Percentiles rank a stretch among this genome's conserved stretches.
Evolutionary conservation across 805 yeast species (phyloP).

Genomic region (Wickerhamiella slavikovae): DNA sequence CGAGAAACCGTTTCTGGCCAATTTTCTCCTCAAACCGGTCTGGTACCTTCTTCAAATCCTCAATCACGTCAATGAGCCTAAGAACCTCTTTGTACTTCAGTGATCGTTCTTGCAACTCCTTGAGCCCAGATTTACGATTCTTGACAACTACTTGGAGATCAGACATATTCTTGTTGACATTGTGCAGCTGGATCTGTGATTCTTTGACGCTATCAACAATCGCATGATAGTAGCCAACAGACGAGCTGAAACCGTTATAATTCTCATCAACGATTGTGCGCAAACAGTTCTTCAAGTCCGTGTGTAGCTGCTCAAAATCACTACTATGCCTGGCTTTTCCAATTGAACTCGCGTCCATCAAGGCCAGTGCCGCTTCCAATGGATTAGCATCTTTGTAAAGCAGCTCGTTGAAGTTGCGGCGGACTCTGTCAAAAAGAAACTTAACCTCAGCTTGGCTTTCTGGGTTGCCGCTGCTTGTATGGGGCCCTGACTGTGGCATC

Average conservation of each 20-base stretch:
- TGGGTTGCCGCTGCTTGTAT: neutral
- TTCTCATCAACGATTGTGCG: slow-evolving; percentile 46
- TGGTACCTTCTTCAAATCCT: slow-evolving; percentile 36
- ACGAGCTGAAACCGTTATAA: slow-evolving; percentile 56
- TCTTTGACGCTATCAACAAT: slow-evolving; percentile 42
- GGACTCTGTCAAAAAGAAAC: slow-evolving; percentile 6
- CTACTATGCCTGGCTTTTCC: slow-evolving; percentile 59
- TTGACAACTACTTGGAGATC: slow-evolving; percentile 30
- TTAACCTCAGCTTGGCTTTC: slow-evolving; percentile 3
- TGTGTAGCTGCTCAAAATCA: slow-evolving; percentile 44
- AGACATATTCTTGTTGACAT: slow-evolving; percentile 28
- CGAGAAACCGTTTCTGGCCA: slow-evolving; percentile 47
- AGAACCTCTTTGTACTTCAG: slow-evolving; percentile 45
- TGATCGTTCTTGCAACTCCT: slow-evolving; percentile 45
- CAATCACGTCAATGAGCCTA: slow-evolving; percentile 47
- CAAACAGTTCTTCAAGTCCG: slow-evolving; percentile 34
- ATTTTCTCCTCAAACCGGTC: slow-evolving; percentile 42
- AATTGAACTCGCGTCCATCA: slow-evolving; percentile 75
- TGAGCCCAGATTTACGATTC: slow-evolving; percentile 33
- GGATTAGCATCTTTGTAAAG: slow-evolving; percentile 47
- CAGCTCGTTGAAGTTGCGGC: slow-evolving; percentile 19
- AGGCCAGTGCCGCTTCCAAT: slow-evolving; percentile 60
- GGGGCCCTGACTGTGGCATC: too few species aligned
- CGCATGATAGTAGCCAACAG: slow-evolving; percentile 65
- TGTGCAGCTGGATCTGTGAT: slow-evolving; percentile 37